Evolutionary conservation across 1,139 yeast genomes (phyloP), one percentile per base, ranked within the genome.

Genomic region (Debaryomycetaceae sp.): DNA sequence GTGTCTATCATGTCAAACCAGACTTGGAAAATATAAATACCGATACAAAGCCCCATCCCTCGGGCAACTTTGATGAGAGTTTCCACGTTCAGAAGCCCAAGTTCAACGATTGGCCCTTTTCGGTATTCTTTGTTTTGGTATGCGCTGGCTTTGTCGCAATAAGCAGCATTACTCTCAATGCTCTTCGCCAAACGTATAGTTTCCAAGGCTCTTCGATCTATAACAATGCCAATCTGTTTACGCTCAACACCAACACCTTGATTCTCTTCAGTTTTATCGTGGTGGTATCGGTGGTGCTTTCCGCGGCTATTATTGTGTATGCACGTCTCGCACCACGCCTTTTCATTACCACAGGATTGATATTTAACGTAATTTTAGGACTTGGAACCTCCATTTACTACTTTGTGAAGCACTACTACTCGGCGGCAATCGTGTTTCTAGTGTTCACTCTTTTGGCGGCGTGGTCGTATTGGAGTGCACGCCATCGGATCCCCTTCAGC

Each of bases 371-470:
- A 19, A 45, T 77, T 2, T 51, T 82, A 32, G 87, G 92, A 2
- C 44, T 83, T 22, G 94, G 81, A 11, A 77, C 94, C 4, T 71
- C 85, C 5, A 73, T 83, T 37, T 78, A 72, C 53, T 83, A 80
- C 48, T 64, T 82, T 44, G 72, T 65, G 2, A 55, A 60, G 36
- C 57, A 62, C 22, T 78, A 82, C 50, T 83, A 76, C 58, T 76
- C 86, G 7, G 87, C 93, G 0, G 94, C 85, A 4, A 61, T 82
- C 37, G 86, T 81, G 25, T 79, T 79, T 38, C 55, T 82, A 38
- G 65, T 78, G 2, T 71, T 78, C 44, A 67, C 85, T 0, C 49
- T 69, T 5, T 50, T 83, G 32, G 63, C 80, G 8, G 85, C 86
- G 2, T 73, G 68, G 58, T 69, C 80, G 44, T 82, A 78, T 53